Conservation (phyloP, 495 filamentous ascomycete species). For the Xylaria castorea region DNA sequence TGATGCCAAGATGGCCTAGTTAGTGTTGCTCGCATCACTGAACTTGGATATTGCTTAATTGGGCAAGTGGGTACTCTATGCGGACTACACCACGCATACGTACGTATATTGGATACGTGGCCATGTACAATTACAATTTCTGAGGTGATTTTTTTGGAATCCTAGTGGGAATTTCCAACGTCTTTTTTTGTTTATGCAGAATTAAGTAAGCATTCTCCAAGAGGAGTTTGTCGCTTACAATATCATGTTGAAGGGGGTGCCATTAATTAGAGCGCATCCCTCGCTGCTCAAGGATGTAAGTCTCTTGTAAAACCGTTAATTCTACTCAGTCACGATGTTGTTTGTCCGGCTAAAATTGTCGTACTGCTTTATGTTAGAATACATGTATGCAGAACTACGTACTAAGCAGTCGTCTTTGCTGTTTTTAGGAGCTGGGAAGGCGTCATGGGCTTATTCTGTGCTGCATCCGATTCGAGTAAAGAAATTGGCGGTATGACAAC, state of each 20-base stretch:
- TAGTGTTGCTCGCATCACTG: background rate
- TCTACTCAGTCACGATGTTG: background rate
- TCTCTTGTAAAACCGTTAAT: background rate
- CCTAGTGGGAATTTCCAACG: background rate
- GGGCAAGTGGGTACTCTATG: constrained; percentile 14
- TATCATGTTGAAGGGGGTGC: background rate
- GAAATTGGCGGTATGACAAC: background rate
- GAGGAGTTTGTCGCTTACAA: background rate
- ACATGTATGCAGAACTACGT: background rate
- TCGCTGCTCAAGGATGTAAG: background rate
- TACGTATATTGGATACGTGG: background rate
- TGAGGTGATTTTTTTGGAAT: background rate
- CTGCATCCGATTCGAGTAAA: background rate
- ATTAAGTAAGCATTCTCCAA: background rate
- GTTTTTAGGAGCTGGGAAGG: constrained; percentile 1
- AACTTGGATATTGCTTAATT: constrained; percentile 24
- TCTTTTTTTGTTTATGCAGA: background rate
- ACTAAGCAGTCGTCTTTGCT: background rate
- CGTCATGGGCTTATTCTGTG: constrained; percentile 12
- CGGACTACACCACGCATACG: background rate
- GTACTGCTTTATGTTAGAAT: background rate
- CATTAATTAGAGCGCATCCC: background rate
- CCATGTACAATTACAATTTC: background rate
- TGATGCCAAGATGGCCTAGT: background rate
- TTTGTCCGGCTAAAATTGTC: background rate